Evolutionary conservation across 139 green algal genomes (phyloP).

Genomic region (Ostreobium quekettii): DNA sequence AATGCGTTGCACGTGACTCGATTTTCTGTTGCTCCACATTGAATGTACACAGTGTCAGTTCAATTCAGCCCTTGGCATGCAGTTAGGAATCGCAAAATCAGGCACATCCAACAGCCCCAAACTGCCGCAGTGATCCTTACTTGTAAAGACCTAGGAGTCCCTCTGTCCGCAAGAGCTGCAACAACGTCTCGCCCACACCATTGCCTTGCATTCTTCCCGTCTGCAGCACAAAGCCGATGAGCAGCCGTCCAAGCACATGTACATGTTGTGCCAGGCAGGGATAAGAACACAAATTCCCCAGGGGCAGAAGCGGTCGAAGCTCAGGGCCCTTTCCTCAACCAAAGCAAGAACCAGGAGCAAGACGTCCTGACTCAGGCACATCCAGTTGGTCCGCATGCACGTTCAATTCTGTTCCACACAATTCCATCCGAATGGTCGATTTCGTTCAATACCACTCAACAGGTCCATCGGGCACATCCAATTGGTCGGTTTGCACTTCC

Average conservation of each 20-base stretch:
- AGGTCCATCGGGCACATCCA: no score
- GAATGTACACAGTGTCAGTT: background rate
- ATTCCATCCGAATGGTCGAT: background rate
- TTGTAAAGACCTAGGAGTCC: conserved; percentile 67
- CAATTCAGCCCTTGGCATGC: background rate
- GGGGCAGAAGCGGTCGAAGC: no score
- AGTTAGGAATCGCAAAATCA: background rate
- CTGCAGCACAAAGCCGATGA: conserved; percentile 41
- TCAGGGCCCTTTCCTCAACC: no score
- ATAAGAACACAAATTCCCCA: no score
- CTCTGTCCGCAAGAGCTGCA: conserved; percentile 45
- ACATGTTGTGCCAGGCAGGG: no score
- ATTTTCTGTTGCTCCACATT: background rate
- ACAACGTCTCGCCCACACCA: conserved; percentile 42
- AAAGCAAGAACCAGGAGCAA: no score
- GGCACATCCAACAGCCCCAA: background rate
- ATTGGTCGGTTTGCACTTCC: no score
- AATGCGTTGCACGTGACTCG: background rate
- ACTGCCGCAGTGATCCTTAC: conserved; percentile 27
- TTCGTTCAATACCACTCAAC: background rate
- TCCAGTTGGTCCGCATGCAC: background rate
- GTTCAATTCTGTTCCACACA: background rate
- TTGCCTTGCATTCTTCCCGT: conserved; percentile 33
- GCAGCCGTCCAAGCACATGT: no score
- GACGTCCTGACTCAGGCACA: background rate